Evolutionary conservation across 2,329 filamentous ascomycete genomes (phyloP).

Genomic region (Keithomyces neogunnii): DNA sequence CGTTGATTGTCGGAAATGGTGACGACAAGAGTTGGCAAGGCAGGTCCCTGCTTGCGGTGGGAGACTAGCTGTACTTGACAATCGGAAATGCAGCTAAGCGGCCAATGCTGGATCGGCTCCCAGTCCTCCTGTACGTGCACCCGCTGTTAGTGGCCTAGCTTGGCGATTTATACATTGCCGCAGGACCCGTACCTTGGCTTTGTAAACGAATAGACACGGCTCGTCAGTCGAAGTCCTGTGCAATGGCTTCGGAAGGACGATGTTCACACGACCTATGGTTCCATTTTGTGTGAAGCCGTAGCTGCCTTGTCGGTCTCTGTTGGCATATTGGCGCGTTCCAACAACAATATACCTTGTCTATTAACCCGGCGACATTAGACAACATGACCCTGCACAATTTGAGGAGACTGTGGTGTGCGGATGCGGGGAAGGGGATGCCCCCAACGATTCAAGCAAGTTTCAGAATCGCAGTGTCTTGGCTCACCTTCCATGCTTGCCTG

Average conservation of each 20-base stretch:
- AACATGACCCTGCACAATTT: background rate
- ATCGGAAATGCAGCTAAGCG: conserved; percentile 42
- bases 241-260: conserved; percentile 27
- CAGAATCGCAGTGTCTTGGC: conserved; percentile 4
- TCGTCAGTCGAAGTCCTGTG: conserved; percentile 29
- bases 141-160: background rate
- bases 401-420: conserved; percentile 5
- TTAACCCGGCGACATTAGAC: background rate
- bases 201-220: conserved; percentile 45
- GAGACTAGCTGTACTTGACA: conserved; percentile 51
- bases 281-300: conserved; percentile 28
- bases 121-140: conserved; percentile 33
- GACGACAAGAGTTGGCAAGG: conserved; percentile 51
- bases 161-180: background rate
- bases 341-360: conserved; percentile 51
- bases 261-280: conserved; percentile 29
- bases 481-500: conserved; percentile 44
- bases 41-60: conserved; percentile 53
- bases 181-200: conserved; percentile 37
- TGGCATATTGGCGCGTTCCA: conserved; percentile 26
- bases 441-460: background rate
- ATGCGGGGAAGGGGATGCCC: conserved; percentile 4
- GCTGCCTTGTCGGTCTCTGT: conserved; percentile 27
- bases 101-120: conserved; percentile 46
- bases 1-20: conserved; percentile 52